Percentiles rank a stretch among this genome's conserved stretches.
These are phyloP conservation scores for Candida pseudoviswanathii DNA, from an alignment of 1,139 yeast species.

Conservation along the genomic window DNA sequence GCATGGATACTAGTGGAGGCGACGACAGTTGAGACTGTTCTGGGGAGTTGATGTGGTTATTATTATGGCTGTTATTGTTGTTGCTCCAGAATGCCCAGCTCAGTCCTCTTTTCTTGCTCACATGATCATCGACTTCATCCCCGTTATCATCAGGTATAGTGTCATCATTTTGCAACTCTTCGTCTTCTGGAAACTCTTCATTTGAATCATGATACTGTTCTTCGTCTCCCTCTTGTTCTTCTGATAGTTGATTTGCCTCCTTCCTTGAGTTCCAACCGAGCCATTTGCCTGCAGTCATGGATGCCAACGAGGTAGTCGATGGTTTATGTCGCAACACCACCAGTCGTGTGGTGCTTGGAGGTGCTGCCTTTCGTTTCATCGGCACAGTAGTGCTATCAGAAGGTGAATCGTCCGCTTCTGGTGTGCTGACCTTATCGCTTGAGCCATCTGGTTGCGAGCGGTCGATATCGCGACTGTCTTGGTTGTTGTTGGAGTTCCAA, in stretches of 20 bases:
- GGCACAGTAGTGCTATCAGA: background rate
- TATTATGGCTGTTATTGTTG: slow-evolving; percentile 11
- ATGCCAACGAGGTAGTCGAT: slow-evolving; percentile 23
- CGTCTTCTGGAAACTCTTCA: slow-evolving; percentile 20
- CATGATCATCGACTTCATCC: slow-evolving; percentile 40
- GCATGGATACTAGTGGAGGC: background rate
- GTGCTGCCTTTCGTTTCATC: slow-evolving; percentile 5
- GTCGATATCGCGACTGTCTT: background rate
- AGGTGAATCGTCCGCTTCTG: background rate
- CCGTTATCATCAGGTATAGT: slow-evolving; percentile 27
- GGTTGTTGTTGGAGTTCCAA: background rate
- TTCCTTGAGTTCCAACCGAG: slow-evolving; percentile 19
- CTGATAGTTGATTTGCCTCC: slow-evolving; percentile 4
- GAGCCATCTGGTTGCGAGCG: background rate
- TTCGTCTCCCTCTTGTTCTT: slow-evolving; percentile 6
- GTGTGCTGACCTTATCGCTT: background rate
- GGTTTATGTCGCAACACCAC: slow-evolving; percentile 14
- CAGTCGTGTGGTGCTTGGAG: background rate
- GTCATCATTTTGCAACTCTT: slow-evolving; percentile 19
- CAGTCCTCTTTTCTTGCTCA: slow-evolving; percentile 31
- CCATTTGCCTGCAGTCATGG: slow-evolving; percentile 26
- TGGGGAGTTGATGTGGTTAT: background rate
- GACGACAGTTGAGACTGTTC: background rate
- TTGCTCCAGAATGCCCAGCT: slow-evolving; percentile 44
- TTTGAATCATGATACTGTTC: slow-evolving; percentile 14